Base-by-base conservation (phyloP, 169 alveolate species). In the Plasmodium billcollinsi region DNA sequence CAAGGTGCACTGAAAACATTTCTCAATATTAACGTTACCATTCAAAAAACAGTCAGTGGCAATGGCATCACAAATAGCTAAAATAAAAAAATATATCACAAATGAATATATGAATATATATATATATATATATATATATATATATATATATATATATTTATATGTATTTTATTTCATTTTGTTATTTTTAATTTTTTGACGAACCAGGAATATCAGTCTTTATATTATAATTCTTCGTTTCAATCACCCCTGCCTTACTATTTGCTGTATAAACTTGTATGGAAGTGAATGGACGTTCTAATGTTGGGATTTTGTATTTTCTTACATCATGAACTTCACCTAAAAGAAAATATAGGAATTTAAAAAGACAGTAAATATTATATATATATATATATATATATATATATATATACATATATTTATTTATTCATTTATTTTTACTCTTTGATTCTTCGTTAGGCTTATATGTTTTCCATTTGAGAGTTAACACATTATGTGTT, bases 241-340 rank as follows among this genome's bases (percentile, higher is more conserved):
- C 89, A 39, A 76, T 63, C 0, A 63, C 0, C 11, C 18, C 21
- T 56, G 65, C 78, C 15, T 6, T 56, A 15, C 24, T 1, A 14
- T 56, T 14, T 18, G 65, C 89, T 8, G 54, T 63, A n/a, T 76
- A 65, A n/a, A 76, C 89, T 56, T 63, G 89, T 76, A 76, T 76
- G 56, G 89, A 62, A 56, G 78, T 76, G 18, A 76, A 63, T 43
- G 89, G 89, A 1, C 70, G 12, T 3, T 76, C 89, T 18, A 76
- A 56, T 58, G 24, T 50, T 18, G 89, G 89, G 7, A 76, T 1
- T 15, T 54, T 65, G 67, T 14, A 76, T 56, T 43, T 76, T 49
- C 75, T 67, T 18, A 63, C 56, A 33, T 76, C 89, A 9, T 5
- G 26, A 70, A 11, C 65, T 20, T 24, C 65, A 15, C 76, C 76